phyloP scores from a whole-genome alignment of 129 eudicot species.

The Flaveria linearis region DNA sequence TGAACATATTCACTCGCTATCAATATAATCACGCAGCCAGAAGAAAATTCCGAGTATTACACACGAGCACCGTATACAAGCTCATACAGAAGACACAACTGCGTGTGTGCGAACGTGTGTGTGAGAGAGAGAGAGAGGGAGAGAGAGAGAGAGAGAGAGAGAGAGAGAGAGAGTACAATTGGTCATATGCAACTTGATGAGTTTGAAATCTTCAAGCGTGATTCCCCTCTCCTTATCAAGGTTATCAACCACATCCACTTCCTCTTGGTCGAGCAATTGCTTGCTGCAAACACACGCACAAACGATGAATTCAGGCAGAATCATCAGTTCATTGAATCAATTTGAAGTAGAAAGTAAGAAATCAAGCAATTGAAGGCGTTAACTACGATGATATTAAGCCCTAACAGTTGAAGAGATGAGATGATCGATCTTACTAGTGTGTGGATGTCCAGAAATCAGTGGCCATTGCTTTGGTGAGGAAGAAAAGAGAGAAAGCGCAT shows the following conservation, averaged over 20 bases:
- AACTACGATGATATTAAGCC: background rate
- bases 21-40: constrained; percentile 13
- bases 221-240: constrained; percentile 84
- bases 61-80: background rate
- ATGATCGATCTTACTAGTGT: constrained; percentile 57
- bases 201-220: constrained; percentile 87
- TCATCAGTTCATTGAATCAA: background rate
- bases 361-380: background rate
- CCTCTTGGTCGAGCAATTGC: constrained; percentile 80
- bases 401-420: background rate
- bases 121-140: too few species aligned
- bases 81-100: too few species aligned
- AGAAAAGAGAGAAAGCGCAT: background rate
- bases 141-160: background rate
- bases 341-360: background rate
- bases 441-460: constrained; percentile 99
- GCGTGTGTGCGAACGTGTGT: too few species aligned
- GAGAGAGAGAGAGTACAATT: constrained; percentile 52
- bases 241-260: constrained; percentile 77
- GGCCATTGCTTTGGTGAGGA: constrained; percentile 54
- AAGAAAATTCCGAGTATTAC: constrained; percentile 3
- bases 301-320: background rate
- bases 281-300: constrained; percentile 48
- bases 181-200: constrained; percentile 88
- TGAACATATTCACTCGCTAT: constrained; percentile 6